phyloP scores from a whole-genome alignment of 1,284 basidiomycete species.

The Trichosporon ovoides region DNA sequence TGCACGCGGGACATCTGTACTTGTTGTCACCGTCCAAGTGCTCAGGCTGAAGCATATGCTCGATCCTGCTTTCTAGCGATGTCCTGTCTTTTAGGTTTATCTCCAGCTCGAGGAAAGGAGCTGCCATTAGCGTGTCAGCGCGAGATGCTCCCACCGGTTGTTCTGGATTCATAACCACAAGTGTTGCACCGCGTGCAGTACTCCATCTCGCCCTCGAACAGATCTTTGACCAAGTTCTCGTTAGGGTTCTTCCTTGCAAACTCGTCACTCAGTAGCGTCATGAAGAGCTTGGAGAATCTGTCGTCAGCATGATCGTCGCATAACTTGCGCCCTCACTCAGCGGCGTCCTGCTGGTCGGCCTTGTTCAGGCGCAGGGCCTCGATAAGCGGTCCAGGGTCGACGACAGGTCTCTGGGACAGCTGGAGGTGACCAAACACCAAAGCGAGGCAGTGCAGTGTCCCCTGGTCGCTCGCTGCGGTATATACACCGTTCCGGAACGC shows the following conservation, averaged over 20 bases:
- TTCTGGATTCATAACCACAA: slow-evolving; percentile 54
- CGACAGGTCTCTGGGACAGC: slow-evolving; percentile 60
- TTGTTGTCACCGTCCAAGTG: slow-evolving; percentile 71
- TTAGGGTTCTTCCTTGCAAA: slow-evolving; percentile 62
- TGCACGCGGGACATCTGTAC: slow-evolving; percentile 73
- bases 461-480: slow-evolving; percentile 43
- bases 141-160: slow-evolving; percentile 1
- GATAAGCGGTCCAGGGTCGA: slow-evolving; percentile 74
- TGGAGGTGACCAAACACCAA: slow-evolving; percentile 69
- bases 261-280: slow-evolving; percentile 75
- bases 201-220: slow-evolving; percentile 79
- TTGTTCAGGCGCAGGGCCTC: slow-evolving; percentile 72
- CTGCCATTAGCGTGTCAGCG: slow-evolving; percentile 7
- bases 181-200: slow-evolving; percentile 70
- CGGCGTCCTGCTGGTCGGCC: slow-evolving; percentile 86
- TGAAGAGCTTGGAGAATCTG: slow-evolving; percentile 89
- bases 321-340: slow-evolving; percentile 62
- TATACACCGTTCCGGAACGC: slow-evolving; percentile 60
- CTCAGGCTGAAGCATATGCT: slow-evolving; percentile 61
- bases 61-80: slow-evolving; percentile 65
- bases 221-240: slow-evolving; percentile 61
- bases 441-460: slow-evolving; percentile 55
- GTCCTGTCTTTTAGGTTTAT: slow-evolving; percentile 71
- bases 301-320: neutral
- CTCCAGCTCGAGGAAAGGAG: slow-evolving; percentile 74